phyloP scores from a whole-genome alignment of 2,329 filamentous ascomycete genomes.

The Colletotrichum chlorophyti region DNA sequence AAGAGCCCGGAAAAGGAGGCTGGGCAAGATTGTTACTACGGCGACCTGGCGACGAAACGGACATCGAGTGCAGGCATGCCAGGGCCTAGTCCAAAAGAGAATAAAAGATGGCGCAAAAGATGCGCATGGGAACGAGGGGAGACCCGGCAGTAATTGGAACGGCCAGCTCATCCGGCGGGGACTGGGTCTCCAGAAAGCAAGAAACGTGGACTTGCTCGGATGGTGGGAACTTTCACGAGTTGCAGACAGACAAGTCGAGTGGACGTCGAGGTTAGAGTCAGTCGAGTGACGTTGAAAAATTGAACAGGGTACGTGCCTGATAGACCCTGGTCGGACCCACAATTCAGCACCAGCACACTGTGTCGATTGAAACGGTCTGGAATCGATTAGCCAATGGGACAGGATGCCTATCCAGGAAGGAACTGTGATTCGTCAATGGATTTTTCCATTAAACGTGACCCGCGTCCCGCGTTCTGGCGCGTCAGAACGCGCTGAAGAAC shows the following conservation, averaged over 20 bases:
- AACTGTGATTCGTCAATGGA: constrained; percentile 9
- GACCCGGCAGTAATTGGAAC: too few relatives aligned
- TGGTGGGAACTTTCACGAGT: too few relatives aligned
- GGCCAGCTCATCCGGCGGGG: too few relatives aligned
- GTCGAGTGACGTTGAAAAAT: constrained; percentile 15
- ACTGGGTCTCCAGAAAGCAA: too few relatives aligned
- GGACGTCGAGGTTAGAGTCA: background rate
- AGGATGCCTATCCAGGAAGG: background rate
- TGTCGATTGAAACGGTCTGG: constrained; percentile 14
- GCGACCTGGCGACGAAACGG: too few relatives aligned
- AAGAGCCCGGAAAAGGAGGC: too few relatives aligned
- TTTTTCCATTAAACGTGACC: constrained; percentile 20
- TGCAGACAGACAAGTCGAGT: background rate
- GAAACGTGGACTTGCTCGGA: too few relatives aligned
- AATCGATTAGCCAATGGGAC: constrained; percentile 3
- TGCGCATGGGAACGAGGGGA: too few relatives aligned
- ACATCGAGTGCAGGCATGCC: too few relatives aligned
- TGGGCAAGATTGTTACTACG: too few relatives aligned
- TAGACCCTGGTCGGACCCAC: background rate
- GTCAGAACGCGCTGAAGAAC: constrained; percentile 15
- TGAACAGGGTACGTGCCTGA: constrained; percentile 15
- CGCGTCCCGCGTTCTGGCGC: constrained; percentile 9
- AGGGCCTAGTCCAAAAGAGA: too few relatives aligned
- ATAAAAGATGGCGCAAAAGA: too few relatives aligned
- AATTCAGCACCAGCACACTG: constrained; percentile 2